Evolutionary conservation across 768 basidiomycete species (phyloP).

Genomic region (Agaricus blazei): DNA sequence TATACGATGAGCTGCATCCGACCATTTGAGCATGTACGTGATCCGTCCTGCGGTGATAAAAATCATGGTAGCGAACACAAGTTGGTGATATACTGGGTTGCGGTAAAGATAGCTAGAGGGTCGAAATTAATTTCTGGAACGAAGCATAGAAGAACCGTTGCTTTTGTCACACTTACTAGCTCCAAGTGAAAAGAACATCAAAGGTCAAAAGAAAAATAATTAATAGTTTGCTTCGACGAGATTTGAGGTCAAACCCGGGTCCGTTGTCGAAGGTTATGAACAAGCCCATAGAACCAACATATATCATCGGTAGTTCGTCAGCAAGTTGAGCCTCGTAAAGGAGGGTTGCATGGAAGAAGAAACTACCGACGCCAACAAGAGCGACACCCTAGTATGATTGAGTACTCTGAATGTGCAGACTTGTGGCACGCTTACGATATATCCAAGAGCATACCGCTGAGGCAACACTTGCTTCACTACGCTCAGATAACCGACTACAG

Average conservation of each 20-base stretch:
- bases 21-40: slow-evolving; percentile 44
- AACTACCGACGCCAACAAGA: slow-evolving; percentile 71
- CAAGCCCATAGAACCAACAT: slow-evolving; percentile 55
- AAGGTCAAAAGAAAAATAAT: slow-evolving; percentile 38
- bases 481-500: slow-evolving; percentile 42
- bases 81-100: slow-evolving; percentile 78
- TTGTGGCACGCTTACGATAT: slow-evolving; percentile 26
- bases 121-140: slow-evolving; percentile 6
- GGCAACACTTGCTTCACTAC: slow-evolving; percentile 32
- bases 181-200: slow-evolving; percentile 60
- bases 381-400: slow-evolving; percentile 47
- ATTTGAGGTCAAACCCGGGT: slow-evolving; percentile 41
- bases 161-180: slow-evolving; percentile 54
- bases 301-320: slow-evolving; percentile 83
- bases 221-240: slow-evolving; percentile 32
- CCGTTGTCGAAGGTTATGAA: slow-evolving; percentile 56
- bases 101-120: slow-evolving; percentile 51
- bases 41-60: slow-evolving; percentile 43
- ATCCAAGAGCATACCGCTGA: slow-evolving; percentile 36
- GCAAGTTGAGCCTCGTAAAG: slow-evolving; percentile 73
- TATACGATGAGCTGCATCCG: slow-evolving; percentile 32
- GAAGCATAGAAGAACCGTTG: not conserved
- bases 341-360: slow-evolving; percentile 75
- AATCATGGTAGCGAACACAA: slow-evolving; percentile 62
- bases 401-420: not conserved